phyloP scores from a whole-genome alignment of 2,329 filamentous ascomycete genomes.

The Verticillium isaacii region DNA sequence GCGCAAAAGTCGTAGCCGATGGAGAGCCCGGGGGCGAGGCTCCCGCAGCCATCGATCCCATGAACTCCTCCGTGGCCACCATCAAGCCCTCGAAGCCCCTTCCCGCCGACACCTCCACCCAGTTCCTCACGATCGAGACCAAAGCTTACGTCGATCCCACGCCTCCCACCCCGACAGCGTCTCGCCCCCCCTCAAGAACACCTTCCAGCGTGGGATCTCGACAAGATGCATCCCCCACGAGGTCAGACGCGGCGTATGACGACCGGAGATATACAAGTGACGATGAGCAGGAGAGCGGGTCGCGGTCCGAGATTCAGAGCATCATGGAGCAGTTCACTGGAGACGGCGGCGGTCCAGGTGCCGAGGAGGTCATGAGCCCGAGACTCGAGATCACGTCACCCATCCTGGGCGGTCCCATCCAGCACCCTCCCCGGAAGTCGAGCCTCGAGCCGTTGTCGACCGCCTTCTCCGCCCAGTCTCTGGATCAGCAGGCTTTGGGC shows the following conservation, averaged over 20 bases:
- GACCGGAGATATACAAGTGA: slow-evolving; percentile 54
- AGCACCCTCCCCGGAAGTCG: slow-evolving; percentile 78
- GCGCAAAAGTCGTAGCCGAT: background rate
- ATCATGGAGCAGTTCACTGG: slow-evolving; percentile 97
- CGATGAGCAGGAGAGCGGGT: slow-evolving; percentile 63
- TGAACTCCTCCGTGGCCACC: slow-evolving; percentile 44
- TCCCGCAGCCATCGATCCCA: slow-evolving; percentile 18
- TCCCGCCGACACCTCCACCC: slow-evolving; percentile 28
- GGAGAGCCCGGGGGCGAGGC: background rate
- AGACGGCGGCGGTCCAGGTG: slow-evolving; percentile 63
- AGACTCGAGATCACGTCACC: slow-evolving; percentile 79
- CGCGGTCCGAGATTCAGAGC: slow-evolving; percentile 83
- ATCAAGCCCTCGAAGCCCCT: slow-evolving; percentile 39
- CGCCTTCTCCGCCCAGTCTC: slow-evolving; percentile 37
- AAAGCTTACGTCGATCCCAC: slow-evolving; percentile 52
- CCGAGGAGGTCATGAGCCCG: slow-evolving; percentile 89
- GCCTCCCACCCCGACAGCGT: slow-evolving; percentile 49
- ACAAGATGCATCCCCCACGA: slow-evolving; percentile 46
- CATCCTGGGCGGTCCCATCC: slow-evolving; percentile 58
- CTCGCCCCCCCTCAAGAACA: slow-evolving; percentile 54
- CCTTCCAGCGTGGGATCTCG: slow-evolving; percentile 50
- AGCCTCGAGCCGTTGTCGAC: slow-evolving; percentile 71
- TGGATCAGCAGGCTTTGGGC: background rate
- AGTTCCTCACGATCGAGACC: slow-evolving; percentile 44
- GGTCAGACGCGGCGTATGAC: slow-evolving; percentile 52